Base-by-base conservation (phyloP, 345 rosid genomes). In the Gynandropsis gynandra region DNA sequence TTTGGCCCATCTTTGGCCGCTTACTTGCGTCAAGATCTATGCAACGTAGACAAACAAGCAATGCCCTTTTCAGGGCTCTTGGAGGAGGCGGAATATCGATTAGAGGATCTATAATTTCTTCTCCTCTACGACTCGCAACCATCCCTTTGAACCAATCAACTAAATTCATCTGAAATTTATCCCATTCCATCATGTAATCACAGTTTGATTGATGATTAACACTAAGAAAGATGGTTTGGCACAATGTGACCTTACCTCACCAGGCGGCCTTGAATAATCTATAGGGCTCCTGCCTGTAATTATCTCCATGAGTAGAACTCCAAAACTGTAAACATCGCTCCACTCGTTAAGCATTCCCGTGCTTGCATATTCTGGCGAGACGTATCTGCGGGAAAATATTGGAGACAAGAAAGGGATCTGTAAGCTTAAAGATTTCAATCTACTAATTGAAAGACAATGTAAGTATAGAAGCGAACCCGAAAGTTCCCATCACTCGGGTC, bases 131-230 rank as follows among this genome's bases (percentile, higher is more conserved):
- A 59, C 85, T 82, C 10, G 84, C 85, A 27, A 92, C 84, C 98
- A 87, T 92, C 45, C 89, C 93, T 75, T 82, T 92, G 21, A 92
- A 85, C 98, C 98, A 92, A 45, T 92, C 98, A 47, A 87, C 87
- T 59, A 92, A 71, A 65, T 87, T 92, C 87, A 82, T 84, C 96
- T 90, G 78, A 47, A 61, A 50, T 17, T 48, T 64, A 39, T 50
- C 47, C 34, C 42, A 20, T 24, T 24, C 4, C 5, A 24, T 24
- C 29, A n/a, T n/a, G n/a, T n/a, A n/a, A n/a, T n/a, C n/a, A n/a
- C n/a, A n/a, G n/a, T n/a, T n/a, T n/a, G n/a, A 56, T 11, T 17
- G 50, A 39, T 6, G 42, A 49, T 0, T 6, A 2, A 4, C 40
- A 4, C 3, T 36, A 12, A 0, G 11, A 4, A 7, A 14, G 27